These are phyloP conservation scores for Penicillium riverlandense DNA, from an alignment of 495 filamentous ascomycete genomes.

Conservation along the genomic window DNA sequence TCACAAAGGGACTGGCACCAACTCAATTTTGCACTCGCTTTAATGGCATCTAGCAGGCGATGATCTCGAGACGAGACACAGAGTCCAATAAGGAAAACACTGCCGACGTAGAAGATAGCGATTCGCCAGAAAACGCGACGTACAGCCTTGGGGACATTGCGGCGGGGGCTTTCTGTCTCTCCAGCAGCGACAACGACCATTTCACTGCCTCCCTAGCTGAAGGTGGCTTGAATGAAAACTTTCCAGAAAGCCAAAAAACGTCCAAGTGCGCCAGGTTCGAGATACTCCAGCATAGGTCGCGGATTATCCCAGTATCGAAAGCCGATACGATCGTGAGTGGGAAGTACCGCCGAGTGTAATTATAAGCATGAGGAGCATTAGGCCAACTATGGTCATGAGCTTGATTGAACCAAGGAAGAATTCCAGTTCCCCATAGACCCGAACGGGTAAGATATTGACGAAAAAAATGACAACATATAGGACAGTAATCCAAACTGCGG, in stretches of 20 bases:
- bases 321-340: constrained; percentile 15
- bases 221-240: constrained; percentile 31
- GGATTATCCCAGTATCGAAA: constrained; percentile 45
- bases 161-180: constrained; percentile 68
- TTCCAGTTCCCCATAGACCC: constrained; percentile 41
- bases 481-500: constrained; percentile 37
- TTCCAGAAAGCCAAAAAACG: constrained; percentile 40
- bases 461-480: constrained; percentile 36
- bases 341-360: constrained; percentile 34
- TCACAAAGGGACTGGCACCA: constrained; percentile 21
- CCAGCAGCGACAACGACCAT: constrained; percentile 69
- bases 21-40: constrained; percentile 33
- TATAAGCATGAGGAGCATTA: constrained; percentile 39
- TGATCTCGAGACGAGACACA: constrained; percentile 22
- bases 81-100: constrained; percentile 45
- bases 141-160: constrained; percentile 68
- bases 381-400: constrained; percentile 35
- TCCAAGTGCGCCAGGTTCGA: constrained; percentile 22
- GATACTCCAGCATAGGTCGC: constrained; percentile 39
- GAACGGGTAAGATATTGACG: constrained; percentile 32
- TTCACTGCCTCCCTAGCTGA: constrained; percentile 53
- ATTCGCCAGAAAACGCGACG: constrained; percentile 78
- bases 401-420: constrained; percentile 39
- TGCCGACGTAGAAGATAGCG: constrained; percentile 64
- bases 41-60: constrained; percentile 14